These are phyloP conservation scores for Monosporascus sp. DNA, from an alignment of 2,329 filamentous ascomycete species.

Conservation along the genomic window DNA sequence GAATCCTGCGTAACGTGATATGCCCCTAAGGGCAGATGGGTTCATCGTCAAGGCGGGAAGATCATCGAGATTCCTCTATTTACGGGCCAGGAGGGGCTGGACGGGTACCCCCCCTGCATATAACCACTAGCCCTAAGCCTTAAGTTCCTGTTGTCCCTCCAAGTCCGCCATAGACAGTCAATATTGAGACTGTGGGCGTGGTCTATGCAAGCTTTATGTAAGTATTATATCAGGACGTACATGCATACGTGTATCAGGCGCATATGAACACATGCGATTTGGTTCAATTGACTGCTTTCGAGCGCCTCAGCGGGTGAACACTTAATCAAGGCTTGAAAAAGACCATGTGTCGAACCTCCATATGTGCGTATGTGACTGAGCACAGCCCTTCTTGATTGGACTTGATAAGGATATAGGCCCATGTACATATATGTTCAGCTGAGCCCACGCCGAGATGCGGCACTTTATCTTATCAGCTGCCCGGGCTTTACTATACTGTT, in stretches of 20 bases:
- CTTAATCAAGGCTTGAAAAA: too few relatives aligned
- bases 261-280: too few relatives aligned
- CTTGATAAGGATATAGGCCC: background rate
- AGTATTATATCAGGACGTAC: background rate
- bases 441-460: background rate
- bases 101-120: background rate
- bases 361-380: background rate
- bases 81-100: background rate
- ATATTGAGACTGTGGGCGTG: background rate
- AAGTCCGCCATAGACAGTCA: background rate
- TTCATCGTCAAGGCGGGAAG: background rate
- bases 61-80: background rate
- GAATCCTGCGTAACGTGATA: background rate
- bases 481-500: background rate
- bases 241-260: background rate
- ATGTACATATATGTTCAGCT: background rate
- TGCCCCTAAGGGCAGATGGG: background rate
- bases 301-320: too few relatives aligned
- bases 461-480: too few relatives aligned
- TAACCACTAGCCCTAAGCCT: too few relatives aligned
- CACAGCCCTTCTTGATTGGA: background rate
- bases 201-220: background rate
- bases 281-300: too few relatives aligned
- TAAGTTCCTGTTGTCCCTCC: background rate
- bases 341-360: background rate